phyloP scores from a whole-genome alignment of 1,139 yeast genomes.

The Pichia sp. region DNA sequence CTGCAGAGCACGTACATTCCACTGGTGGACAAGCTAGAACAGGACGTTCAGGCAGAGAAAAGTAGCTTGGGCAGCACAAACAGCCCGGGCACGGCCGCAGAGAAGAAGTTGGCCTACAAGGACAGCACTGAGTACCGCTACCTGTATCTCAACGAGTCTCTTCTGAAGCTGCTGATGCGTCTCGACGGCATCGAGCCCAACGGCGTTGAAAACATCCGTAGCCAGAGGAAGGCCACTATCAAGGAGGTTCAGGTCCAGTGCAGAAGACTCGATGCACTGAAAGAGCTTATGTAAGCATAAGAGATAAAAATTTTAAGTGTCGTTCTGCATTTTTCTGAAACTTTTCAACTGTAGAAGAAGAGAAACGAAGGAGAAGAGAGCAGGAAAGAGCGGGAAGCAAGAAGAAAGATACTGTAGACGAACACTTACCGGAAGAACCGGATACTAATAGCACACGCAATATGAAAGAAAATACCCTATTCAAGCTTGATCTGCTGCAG shows the following conservation, averaged over 20 bases:
- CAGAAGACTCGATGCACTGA: slow-evolving; percentile 20
- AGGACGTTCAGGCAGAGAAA: slow-evolving; percentile 6
- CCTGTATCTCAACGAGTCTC: slow-evolving; percentile 60
- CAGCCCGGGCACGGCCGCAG: not conserved
- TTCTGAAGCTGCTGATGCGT: slow-evolving; percentile 60
- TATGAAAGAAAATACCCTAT: slow-evolving; percentile 30
- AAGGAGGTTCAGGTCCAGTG: slow-evolving; percentile 48
- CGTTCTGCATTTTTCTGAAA: not conserved
- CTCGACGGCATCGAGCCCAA: slow-evolving; percentile 60
- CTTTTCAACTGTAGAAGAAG: not conserved
- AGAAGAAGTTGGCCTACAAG: slow-evolving; percentile 7
- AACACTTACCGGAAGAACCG: not conserved
- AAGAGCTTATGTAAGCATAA: slow-evolving; percentile 5
- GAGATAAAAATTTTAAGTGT: not conserved
- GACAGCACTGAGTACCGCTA: slow-evolving; percentile 40
- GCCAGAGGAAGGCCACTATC: slow-evolving; percentile 55
- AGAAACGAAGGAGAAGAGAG: not conserved
- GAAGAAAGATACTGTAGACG: not conserved
- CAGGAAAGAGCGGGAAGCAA: not conserved
- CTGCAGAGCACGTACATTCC: not conserved
- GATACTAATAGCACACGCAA: not conserved
- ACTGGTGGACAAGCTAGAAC: slow-evolving; percentile 11
- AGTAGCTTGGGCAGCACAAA: slow-evolving; percentile 1
- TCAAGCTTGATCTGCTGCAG: slow-evolving; percentile 52
- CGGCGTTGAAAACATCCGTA: slow-evolving; percentile 48